Base-by-base conservation (phyloP, 192 early-diverging fungal species). In the Allomyces arbusculus region DNA sequence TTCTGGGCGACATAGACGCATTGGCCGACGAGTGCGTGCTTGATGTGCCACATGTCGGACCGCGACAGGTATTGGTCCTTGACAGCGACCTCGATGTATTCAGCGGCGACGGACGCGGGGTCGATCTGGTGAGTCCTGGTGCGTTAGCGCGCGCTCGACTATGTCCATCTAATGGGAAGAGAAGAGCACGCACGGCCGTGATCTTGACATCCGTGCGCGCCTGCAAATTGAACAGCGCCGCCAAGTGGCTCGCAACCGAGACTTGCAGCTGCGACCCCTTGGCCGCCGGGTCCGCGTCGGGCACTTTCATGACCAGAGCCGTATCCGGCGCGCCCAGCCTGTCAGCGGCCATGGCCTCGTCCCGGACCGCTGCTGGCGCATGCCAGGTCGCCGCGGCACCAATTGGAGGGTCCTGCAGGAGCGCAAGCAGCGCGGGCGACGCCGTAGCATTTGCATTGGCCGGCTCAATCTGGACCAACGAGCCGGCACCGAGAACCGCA, bases 31-130 rank as follows among this genome's bases (percentile, higher is more conserved):
- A 98, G 72, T 26, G 76, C 75, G 33, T 80, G 81, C 69, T 89
- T 84, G 40, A 96, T 68, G 63, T 87, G 70, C 91, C 92, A 95
- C 92, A 96, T 96, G 73, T 96, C 92, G 73, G 84, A 84, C 68
- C 92, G 79, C 11, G 86, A 90, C 23, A 98, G 77, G 70, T 94
- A 95, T 67, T 96, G 93, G 68, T 95, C 90, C 28, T 85, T 79
- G 65, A 98, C 91, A 7, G 80, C 72, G 23, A 98, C 73, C 68
- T 95, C 95, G 19, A 98, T 75, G 74, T 88, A 87, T 62, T 87
- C 84, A 4, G 89, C 84, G 7, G 83, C 75, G 19, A 91, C 83
- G 10, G 71, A 64, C 24, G 77, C 77, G 63, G 77, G 75, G 61
- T 91, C 87, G 61, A 90, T 76, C 81, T 91, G 23, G 16, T 58